phyloP scores from a whole-genome alignment of 2,329 filamentous ascomycete species.

The Neoascochyta sp. region DNA sequence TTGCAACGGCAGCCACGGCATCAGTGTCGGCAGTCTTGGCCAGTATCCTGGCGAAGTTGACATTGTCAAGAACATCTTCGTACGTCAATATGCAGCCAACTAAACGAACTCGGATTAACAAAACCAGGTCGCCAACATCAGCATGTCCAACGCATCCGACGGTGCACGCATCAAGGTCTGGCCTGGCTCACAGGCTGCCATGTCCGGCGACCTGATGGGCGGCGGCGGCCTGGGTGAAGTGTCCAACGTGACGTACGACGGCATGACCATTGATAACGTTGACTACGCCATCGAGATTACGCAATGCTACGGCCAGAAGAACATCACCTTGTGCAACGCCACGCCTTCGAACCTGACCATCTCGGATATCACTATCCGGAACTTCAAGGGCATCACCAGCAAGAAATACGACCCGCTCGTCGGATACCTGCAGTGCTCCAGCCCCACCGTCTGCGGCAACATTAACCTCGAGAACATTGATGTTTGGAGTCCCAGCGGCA shows the following conservation, averaged over 20 bases:
- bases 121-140: conserved; percentile 34
- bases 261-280: conserved; percentile 58
- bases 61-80: conserved; percentile 65
- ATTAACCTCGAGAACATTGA: conserved; percentile 46
- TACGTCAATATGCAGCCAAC: conserved; percentile 29
- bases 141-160: conserved; percentile 48
- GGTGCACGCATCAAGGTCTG: conserved; percentile 72
- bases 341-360: conserved; percentile 56
- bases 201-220: conserved; percentile 60
- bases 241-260: conserved; percentile 64
- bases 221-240: conserved; percentile 63
- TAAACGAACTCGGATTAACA: conserved; percentile 2
- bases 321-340: conserved; percentile 58
- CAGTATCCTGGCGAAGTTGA: conserved; percentile 63
- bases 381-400: conserved; percentile 55
- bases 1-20: conserved; percentile 69
- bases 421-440: conserved; percentile 46
- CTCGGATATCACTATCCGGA: conserved; percentile 53
- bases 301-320: conserved; percentile 64
- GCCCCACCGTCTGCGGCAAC: conserved; percentile 47
- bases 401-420: conserved; percentile 42
- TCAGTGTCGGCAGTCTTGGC: conserved; percentile 67
- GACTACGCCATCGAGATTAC: conserved; percentile 63
- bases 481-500: conserved; percentile 48
- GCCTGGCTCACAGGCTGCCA: conserved; percentile 55